phyloP scores from a whole-genome alignment of 2,329 filamentous ascomycete genomes.

The Shiraia bambusicola region DNA sequence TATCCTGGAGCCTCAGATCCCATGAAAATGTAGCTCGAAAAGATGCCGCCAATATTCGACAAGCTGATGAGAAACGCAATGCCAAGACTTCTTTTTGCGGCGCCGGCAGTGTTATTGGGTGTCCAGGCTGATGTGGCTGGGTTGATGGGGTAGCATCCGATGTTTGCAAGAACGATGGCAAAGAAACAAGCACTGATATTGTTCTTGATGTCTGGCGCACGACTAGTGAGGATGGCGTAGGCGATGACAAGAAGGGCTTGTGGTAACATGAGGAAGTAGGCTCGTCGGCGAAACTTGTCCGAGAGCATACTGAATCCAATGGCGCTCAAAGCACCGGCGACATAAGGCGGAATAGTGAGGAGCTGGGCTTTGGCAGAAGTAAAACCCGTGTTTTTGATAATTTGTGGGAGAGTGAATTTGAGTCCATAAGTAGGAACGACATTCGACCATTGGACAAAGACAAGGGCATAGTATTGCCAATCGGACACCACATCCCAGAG shows the following conservation, averaged over 20 bases:
- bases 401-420: conserved; percentile 1
- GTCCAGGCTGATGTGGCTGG: conserved; percentile 2
- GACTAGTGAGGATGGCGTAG: neutral
- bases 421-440: conserved; percentile 2
- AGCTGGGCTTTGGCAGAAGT: conserved; percentile 2
- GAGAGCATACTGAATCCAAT: neutral
- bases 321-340: neutral
- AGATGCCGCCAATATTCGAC: conserved; percentile 4
- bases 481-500: conserved; percentile 2
- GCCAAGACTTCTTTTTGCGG: neutral
- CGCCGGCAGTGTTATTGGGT: conserved; percentile 1
- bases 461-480: conserved; percentile 1
- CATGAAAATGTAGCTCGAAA: neutral
- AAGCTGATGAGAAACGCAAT: neutral
- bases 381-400: conserved; percentile 1
- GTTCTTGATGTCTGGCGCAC: neutral
- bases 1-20: neutral
- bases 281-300: neutral
- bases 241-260: neutral
- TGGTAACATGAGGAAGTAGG: neutral
- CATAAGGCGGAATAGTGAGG: conserved; percentile 5
- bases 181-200: conserved; percentile 1
- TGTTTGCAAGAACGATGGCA: conserved; percentile 1
- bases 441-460: conserved; percentile 4
- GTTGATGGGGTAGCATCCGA: neutral